Conservation (phyloP, 345 rosid genomes). For the Diplotaxis tenuifolia region DNA sequence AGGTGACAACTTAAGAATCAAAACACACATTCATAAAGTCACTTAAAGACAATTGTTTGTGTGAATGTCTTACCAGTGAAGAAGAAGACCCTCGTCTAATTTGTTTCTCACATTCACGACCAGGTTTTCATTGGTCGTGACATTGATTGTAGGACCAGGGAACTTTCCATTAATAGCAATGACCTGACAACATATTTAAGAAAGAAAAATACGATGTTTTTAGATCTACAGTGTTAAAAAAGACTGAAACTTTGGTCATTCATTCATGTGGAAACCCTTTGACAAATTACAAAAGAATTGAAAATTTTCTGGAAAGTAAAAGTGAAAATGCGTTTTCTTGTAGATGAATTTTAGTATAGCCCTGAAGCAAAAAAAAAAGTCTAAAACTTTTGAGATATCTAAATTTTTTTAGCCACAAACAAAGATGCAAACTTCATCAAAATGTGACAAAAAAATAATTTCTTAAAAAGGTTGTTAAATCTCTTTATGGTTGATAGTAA, state of each 20-base stretch:
- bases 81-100: conserved; percentile 76
- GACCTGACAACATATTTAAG: conserved; percentile 52
- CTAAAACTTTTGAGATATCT: conserved; percentile 26
- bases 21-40: no score
- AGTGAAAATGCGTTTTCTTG: conserved; percentile 4
- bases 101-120: conserved; percentile 86
- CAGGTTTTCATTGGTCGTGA: conserved; percentile 84
- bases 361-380: neutral
- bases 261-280: neutral
- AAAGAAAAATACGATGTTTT: conserved; percentile 17
- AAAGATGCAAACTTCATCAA: conserved; percentile 28
- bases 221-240: conserved; percentile 46
- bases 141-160: conserved; percentile 89
- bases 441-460: neutral
- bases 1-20: no score
- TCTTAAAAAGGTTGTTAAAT: neutral
- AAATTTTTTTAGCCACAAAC: conserved; percentile 11
- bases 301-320: conserved; percentile 14
- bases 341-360: neutral
- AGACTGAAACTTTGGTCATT: conserved; percentile 5
- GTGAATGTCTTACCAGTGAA: conserved; percentile 65
- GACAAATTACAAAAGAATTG: neutral
- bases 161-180: conserved; percentile 90
- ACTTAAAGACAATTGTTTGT: neutral
- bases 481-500: neutral